These are phyloP conservation scores for Lentinula raphanica DNA, from an alignment of 768 basidiomycete species.

Conservation along the genomic window DNA sequence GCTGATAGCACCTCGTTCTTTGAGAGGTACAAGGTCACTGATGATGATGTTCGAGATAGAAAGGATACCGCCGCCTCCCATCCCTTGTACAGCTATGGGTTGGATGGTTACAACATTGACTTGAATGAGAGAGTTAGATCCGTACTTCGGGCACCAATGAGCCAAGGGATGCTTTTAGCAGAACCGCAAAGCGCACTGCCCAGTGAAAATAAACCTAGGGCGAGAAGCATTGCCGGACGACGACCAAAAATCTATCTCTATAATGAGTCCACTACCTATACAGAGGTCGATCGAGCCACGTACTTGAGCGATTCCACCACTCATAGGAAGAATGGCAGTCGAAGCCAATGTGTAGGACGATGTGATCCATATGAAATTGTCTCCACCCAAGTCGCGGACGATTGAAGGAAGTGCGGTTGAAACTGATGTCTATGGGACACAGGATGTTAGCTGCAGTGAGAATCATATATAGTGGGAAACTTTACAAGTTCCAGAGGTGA, in stretches of 20 bases:
- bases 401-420: conserved; percentile 27
- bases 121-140: not conserved
- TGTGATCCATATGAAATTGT: conserved; percentile 21
- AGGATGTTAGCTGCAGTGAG: not conserved
- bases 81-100: conserved; percentile 4
- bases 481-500: conserved; percentile 24
- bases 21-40: conserved; percentile 27
- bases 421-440: conserved; percentile 14
- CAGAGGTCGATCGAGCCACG: not conserved
- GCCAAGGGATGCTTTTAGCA: conserved; percentile 20
- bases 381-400: conserved; percentile 21
- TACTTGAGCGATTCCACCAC: conserved; percentile 26
- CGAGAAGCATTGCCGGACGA: not conserved
- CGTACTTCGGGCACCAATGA: conserved; percentile 22
- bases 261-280: not conserved
- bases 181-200: conserved; percentile 27
- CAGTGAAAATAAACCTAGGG: conserved; percentile 11
- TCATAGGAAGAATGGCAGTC: conserved; percentile 26
- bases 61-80: conserved; percentile 11
- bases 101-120: not conserved
- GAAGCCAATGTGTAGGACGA: conserved; percentile 22
- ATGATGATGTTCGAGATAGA: conserved; percentile 25
- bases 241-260: not conserved
- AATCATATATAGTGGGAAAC: not conserved
- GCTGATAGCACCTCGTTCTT: conserved; percentile 26